Percentiles rank a stretch among this genome's conserved stretches.
phyloP scores from a whole-genome alignment of 805 yeast species.

The Candida cerambycidarum region DNA sequence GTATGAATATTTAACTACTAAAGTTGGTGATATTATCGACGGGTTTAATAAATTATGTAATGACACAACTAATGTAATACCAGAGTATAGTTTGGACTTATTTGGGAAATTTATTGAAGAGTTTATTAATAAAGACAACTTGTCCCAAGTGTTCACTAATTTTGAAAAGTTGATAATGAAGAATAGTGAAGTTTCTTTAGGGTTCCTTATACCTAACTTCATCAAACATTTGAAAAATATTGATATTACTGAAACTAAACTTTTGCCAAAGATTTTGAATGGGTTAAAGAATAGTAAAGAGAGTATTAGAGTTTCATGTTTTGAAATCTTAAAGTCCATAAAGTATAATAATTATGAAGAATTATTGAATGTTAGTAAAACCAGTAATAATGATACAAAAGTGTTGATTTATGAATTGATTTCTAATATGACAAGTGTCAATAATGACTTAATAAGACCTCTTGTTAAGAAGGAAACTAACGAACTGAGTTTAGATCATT shows the following conservation, averaged over 20 bases:
- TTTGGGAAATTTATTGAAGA: constrained; percentile 48
- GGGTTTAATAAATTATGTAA: constrained; percentile 6
- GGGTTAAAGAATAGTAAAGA: constrained; percentile 70
- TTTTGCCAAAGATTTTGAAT: constrained; percentile 25
- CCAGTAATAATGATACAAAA: constrained; percentile 66
- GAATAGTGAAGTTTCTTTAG: constrained; percentile 43
- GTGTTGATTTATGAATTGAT: constrained; percentile 49
- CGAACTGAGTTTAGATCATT: constrained; percentile 56
- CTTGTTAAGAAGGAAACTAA: constrained; percentile 73
- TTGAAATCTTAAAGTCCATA: constrained; percentile 23
- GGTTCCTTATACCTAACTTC: constrained; percentile 52
- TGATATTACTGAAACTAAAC: constrained; percentile 29
- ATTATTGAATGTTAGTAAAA: constrained; percentile 56
- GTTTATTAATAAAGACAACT: constrained; percentile 28
- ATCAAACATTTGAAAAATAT: constrained; percentile 23
- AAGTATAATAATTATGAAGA: constrained; percentile 17
- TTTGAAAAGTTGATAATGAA: constrained; percentile 16
- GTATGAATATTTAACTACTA: constrained; percentile 5
- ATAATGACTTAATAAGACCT: constrained; percentile 44
- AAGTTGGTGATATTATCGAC: background rate
- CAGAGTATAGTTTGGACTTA: constrained; percentile 20
- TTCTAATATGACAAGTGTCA: constrained; percentile 18
- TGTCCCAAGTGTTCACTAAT: constrained; percentile 1
- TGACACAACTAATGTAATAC: constrained; percentile 1
- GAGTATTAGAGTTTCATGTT: constrained; percentile 52